Evolutionary conservation across 2,329 filamentous ascomycete species (phyloP).

Genomic region (Torrubiella hemipterigena): DNA sequence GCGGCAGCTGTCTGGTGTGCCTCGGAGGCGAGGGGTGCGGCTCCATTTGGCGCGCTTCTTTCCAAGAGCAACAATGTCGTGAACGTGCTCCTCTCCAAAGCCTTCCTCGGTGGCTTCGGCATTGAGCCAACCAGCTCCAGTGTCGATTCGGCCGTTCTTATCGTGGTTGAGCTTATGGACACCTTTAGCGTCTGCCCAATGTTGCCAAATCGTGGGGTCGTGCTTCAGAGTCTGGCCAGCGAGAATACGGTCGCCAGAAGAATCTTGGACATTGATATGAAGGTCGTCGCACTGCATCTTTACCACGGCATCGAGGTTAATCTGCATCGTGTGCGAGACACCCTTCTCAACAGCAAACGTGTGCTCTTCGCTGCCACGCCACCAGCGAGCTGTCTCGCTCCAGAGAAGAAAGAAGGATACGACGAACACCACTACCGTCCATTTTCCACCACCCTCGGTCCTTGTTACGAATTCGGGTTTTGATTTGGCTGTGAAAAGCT

Average conservation of each 20-base stretch:
- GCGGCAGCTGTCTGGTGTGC: slow-evolving; percentile 61
- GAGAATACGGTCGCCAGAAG: slow-evolving; percentile 80
- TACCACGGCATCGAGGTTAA: slow-evolving; percentile 91
- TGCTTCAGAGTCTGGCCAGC: slow-evolving; percentile 62
- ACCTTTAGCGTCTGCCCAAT: slow-evolving; percentile 67
- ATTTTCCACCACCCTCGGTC: slow-evolving; percentile 80
- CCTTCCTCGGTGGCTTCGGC: slow-evolving; percentile 46
- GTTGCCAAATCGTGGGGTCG: slow-evolving; percentile 68
- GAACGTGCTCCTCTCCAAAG: slow-evolving; percentile 71
- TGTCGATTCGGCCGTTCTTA: slow-evolving; percentile 38
- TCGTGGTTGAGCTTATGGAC: slow-evolving; percentile 49
- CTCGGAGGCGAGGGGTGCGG: slow-evolving; percentile 61
- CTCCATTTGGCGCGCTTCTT: slow-evolving; percentile 53
- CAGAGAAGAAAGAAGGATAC: slow-evolving; percentile 65
- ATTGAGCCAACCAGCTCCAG: slow-evolving; percentile 44
- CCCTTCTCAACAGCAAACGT: slow-evolving; percentile 91
- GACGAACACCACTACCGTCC: slow-evolving; percentile 72
- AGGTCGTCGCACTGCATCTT: slow-evolving; percentile 78
- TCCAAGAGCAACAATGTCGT: slow-evolving; percentile 72
- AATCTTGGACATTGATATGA: slow-evolving; percentile 96
- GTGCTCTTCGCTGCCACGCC: slow-evolving; percentile 71
- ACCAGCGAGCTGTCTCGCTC: slow-evolving; percentile 73
- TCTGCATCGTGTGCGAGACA: slow-evolving; percentile 74
- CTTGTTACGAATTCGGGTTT: slow-evolving; percentile 85
- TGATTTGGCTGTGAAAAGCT: slow-evolving; percentile 60